These are phyloP conservation scores for Kazachstania kunashirensis DNA, from an alignment of 805 yeast genomes.

Conservation along the genomic window DNA sequence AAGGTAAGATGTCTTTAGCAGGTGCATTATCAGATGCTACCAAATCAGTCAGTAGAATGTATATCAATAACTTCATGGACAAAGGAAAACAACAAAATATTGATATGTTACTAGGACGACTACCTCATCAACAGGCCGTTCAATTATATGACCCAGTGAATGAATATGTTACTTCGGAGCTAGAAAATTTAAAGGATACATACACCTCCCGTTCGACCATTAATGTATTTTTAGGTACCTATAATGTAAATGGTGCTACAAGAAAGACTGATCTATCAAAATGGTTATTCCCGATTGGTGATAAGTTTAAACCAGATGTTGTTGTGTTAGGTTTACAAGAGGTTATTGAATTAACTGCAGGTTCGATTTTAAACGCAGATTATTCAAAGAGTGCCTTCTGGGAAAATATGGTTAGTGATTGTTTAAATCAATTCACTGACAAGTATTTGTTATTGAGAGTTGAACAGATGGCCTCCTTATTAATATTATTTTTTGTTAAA, in stretches of 20 bases:
- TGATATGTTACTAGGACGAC: slow-evolving; percentile 75
- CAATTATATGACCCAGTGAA: slow-evolving; percentile 77
- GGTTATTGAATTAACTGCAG: slow-evolving; percentile 84
- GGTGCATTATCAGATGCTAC: slow-evolving; percentile 97
- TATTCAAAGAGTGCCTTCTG: slow-evolving; percentile 67
- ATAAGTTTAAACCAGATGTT: slow-evolving; percentile 55
- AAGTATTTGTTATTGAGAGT: slow-evolving; percentile 59
- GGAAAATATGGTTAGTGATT: slow-evolving; percentile 57
- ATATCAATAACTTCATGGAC: slow-evolving; percentile 92
- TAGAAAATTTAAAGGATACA: slow-evolving; percentile 33
- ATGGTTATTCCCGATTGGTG: slow-evolving; percentile 79
- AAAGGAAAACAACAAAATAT: slow-evolving; percentile 83
- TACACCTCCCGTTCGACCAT: slow-evolving; percentile 56
- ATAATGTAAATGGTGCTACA: slow-evolving; percentile 71
- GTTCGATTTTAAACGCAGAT: slow-evolving; percentile 81
- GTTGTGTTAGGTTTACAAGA: slow-evolving; percentile 92
- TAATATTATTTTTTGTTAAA: slow-evolving; percentile 55
- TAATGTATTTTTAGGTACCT: slow-evolving; percentile 71
- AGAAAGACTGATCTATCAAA: slow-evolving; percentile 45
- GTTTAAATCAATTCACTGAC: slow-evolving; percentile 47
- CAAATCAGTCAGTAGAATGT: slow-evolving; percentile 88
- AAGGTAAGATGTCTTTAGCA: slow-evolving; percentile 93
- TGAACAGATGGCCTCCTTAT: slow-evolving; percentile 63
- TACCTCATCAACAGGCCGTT: slow-evolving; percentile 62
- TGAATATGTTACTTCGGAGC: slow-evolving; percentile 66